A percentile compares a stretch with the other conserved stretches of the same genome.
These are phyloP conservation scores for Didymella lethalis DNA, from an alignment of 2,329 filamentous ascomycete genomes.

Conservation along the genomic window DNA sequence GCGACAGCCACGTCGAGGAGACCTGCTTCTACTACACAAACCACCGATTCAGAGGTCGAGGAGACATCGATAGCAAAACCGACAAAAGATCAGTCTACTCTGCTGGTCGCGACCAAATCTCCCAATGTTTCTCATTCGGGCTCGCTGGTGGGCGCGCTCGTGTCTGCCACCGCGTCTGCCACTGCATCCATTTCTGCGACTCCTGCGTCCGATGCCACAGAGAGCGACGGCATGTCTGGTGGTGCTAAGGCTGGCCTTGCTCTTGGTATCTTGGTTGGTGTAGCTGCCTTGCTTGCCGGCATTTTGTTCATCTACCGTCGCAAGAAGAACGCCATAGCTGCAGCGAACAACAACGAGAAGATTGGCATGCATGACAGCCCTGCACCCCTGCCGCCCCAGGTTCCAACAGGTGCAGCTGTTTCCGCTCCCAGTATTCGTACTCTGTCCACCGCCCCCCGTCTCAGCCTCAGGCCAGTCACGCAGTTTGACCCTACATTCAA, in stretches of 20 bases:
- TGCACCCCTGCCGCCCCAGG: constrained; percentile 39
- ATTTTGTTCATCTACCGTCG: constrained; percentile 76
- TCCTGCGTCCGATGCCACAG: constrained; percentile 33
- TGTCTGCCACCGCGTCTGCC: constrained; percentile 32
- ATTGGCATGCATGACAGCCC: constrained; percentile 38
- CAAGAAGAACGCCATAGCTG: constrained; percentile 68
- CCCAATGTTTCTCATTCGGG: constrained; percentile 26
- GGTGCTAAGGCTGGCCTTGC: constrained; percentile 80
- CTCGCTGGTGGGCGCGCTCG: constrained; percentile 26
- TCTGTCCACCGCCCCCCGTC: constrained; percentile 71
- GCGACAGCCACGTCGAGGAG: constrained; percentile 28
- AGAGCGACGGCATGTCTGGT: constrained; percentile 52
- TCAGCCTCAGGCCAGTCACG: constrained; percentile 85
- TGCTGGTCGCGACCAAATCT: constrained; percentile 42
- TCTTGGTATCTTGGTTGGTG: constrained; percentile 76
- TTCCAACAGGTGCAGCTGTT: constrained; percentile 23
- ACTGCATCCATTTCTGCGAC: constrained; percentile 38
- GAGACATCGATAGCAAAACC: constrained; percentile 29
- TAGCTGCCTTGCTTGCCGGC: constrained; percentile 72
- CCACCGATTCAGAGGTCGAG: constrained; percentile 24
- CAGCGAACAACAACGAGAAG: constrained; percentile 56
- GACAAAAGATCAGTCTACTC: constrained; percentile 30
- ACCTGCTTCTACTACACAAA: constrained; percentile 28
- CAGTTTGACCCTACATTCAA: constrained; percentile 78
- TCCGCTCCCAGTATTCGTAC: constrained; percentile 52